Evolutionary conservation across 306 rosid species (phyloP).

Genomic region (Trifolium repens): DNA sequence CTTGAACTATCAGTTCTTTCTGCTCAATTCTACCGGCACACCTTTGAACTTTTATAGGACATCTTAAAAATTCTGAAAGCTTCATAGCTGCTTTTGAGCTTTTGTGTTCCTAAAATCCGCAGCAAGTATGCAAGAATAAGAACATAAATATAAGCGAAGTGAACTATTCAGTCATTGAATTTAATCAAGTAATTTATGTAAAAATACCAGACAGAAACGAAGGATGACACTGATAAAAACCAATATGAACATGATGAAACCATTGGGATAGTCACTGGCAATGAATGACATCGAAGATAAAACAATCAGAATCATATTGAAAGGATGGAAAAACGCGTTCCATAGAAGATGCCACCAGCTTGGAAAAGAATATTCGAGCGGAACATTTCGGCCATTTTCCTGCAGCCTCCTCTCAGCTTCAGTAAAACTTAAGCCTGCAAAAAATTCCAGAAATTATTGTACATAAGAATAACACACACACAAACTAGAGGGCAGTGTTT

Average conservation of each 20-base stretch:
- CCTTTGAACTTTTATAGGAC: conserved; percentile 82
- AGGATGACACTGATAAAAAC: conserved; percentile 79
- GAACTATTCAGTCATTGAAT: background rate
- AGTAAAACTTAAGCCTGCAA: conserved; percentile 73
- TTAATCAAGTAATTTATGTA: conserved; percentile 7
- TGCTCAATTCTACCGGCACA: conserved; percentile 85
- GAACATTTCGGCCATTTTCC: conserved; percentile 82
- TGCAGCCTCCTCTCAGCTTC: conserved; percentile 77
- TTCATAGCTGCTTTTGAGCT: conserved; percentile 90
- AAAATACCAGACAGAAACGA: conserved; percentile 75
- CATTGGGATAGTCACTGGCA: conserved; percentile 64
- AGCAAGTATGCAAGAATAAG: conserved; percentile 5
- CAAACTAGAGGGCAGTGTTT: background rate
- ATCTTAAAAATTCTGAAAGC: conserved; percentile 71
- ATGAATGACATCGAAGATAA: conserved; percentile 71
- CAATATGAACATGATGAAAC: conserved; percentile 71
- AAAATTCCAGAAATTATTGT: conserved; percentile 13
- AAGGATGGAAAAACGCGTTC: conserved; percentile 81
- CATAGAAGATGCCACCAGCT: conserved; percentile 81
- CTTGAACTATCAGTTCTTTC: conserved; percentile 73
- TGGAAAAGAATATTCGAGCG: conserved; percentile 63
- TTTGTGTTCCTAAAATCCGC: conserved; percentile 63
- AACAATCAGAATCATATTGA: conserved; percentile 73
- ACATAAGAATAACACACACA: background rate
- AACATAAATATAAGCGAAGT: background rate